Evolutionary conservation across 2,329 filamentous ascomycete genomes (phyloP).

Genomic region (Hypomyces perniciosus): DNA sequence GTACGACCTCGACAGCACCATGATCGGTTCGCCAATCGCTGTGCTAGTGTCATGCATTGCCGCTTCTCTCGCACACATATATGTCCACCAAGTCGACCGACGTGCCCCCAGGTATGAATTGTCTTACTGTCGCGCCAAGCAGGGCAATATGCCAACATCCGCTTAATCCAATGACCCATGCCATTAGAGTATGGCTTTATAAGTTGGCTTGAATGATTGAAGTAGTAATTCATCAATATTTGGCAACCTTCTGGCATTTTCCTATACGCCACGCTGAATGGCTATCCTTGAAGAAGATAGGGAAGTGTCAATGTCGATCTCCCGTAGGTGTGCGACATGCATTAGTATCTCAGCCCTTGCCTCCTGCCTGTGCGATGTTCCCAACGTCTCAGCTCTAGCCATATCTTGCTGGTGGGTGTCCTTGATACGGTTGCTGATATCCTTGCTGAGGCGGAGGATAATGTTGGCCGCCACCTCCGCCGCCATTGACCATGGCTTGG

Average conservation of each 20-base stretch:
- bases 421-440: slow-evolving; percentile 6
- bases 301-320: neutral
- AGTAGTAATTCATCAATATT: no score
- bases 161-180: no score
- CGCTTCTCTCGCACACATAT: neutral
- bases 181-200: neutral
- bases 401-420: slow-evolving; percentile 7
- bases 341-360: no score
- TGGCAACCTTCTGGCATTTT: no score
- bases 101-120: no score
- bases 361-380: neutral
- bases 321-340: neutral
- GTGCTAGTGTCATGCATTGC: slow-evolving; percentile 12
- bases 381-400: neutral
- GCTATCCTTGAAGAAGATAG: neutral
- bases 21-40: slow-evolving; percentile 7
- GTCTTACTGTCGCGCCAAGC: no score
- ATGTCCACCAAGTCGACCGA: no score
- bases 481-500: slow-evolving; percentile 43
- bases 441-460: slow-evolving; percentile 22
- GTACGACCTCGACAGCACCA: slow-evolving; percentile 10
- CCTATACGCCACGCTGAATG: no score
- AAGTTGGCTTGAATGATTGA: neutral
- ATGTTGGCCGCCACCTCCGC: slow-evolving; percentile 22
- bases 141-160: no score